Conservation (phyloP, 225 moss, liverwort and hornwort species). For the Rhytidiadelphus loreus region DNA sequence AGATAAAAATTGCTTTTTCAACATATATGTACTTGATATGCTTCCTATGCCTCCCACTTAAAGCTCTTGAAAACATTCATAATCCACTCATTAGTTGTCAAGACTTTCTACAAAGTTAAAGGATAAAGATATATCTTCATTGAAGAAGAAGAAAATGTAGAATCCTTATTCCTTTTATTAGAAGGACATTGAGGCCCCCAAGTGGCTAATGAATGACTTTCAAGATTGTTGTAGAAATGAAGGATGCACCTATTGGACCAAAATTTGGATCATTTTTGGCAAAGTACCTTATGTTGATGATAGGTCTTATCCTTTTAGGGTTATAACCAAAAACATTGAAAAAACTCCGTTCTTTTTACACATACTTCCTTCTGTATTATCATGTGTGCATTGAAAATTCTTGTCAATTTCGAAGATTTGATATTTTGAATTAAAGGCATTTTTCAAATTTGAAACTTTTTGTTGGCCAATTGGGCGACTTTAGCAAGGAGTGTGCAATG, state of each 20-base stretch:
- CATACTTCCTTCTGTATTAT: fast-evolving
- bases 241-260: not conserved
- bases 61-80: not conserved
- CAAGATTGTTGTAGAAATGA: not conserved
- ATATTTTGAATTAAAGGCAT: not conserved
- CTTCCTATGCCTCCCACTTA: not conserved
- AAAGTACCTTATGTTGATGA: not conserved
- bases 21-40: not conserved
- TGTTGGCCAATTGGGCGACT: too few species aligned
- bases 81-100: fast-evolving
- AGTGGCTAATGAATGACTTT: not conserved
- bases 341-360: not conserved
- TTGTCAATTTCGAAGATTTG: too few species aligned
- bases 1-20: not conserved
- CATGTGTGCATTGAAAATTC: not conserved
- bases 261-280: fast-evolving
- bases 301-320: not conserved
- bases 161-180: fast-evolving
- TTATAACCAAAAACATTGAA: fast-evolving
- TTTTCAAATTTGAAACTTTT: not conserved
- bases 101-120: not conserved
- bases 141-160: not conserved
- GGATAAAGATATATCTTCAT: not conserved
- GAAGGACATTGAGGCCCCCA: not conserved
- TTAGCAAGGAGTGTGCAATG: too few species aligned